A percentile compares a stretch with the other conserved stretches of the same genome.
These are phyloP conservation scores for Brassica carinata DNA, from an alignment of 345 rosid species.

Conservation along the genomic window DNA sequence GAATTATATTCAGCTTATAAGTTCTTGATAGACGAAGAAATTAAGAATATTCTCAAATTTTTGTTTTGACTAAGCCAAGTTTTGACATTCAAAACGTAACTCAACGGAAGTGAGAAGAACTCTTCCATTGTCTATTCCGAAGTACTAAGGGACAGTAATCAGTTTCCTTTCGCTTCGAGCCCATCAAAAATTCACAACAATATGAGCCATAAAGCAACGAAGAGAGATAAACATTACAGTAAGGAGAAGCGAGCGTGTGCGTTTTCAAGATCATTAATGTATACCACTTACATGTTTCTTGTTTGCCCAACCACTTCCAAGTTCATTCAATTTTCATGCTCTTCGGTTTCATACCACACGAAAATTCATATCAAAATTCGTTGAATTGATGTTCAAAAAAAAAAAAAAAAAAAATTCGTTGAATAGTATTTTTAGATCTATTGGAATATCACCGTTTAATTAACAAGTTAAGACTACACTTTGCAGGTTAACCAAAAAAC, in stretches of 20 bases:
- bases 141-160: conserved; percentile 1
- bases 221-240: conserved; percentile 23
- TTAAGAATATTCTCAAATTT: not conserved
- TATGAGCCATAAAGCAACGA: conserved; percentile 13
- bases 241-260: conserved; percentile 39
- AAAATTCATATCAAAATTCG: not conserved
- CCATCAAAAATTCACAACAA: conserved; percentile 3
- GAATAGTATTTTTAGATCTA: conserved; percentile 11
- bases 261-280: conserved; percentile 23
- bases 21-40: not conserved
- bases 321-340: conserved; percentile 26
- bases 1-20: not conserved
- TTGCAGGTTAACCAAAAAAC: not conserved
- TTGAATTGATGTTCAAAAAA: not conserved
- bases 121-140: conserved; percentile 2
- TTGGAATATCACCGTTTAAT: not conserved
- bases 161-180: not conserved
- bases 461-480: not conserved
- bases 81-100: not conserved
- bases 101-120: not conserved
- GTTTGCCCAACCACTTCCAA: conserved; percentile 37
- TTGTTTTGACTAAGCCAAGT: not conserved
- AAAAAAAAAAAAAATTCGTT: not conserved
- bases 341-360: conserved; percentile 1
- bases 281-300: conserved; percentile 29